These are phyloP conservation scores for Fusarium piperis DNA, from an alignment of 2,329 filamentous ascomycete genomes.

Conservation along the genomic window DNA sequence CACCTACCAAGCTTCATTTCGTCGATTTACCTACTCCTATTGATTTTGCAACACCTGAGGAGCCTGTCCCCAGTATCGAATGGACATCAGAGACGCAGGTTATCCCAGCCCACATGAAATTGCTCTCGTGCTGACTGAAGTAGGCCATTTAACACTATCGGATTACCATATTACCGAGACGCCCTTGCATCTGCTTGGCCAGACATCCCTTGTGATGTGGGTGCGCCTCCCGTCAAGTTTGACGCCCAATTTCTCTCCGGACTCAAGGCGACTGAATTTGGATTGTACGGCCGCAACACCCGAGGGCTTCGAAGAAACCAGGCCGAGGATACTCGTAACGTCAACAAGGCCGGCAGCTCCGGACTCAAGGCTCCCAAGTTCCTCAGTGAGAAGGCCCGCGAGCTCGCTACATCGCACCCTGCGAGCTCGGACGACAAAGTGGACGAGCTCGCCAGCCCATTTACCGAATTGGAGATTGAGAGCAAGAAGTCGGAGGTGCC, in stretches of 20 bases:
- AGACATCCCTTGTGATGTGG: conserved; percentile 84
- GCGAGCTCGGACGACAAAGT: conserved; percentile 54
- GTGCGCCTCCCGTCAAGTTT: conserved; percentile 80
- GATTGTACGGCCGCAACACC: conserved; percentile 81
- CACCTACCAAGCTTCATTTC: conserved; percentile 85
- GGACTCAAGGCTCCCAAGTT: conserved; percentile 84
- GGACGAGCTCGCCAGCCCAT: conserved; percentile 69
- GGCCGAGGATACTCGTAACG: conserved; percentile 76
- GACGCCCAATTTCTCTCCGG: conserved; percentile 75
- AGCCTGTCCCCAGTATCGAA: conserved; percentile 68
- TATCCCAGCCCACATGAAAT: too few relatives aligned
- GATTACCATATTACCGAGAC: conserved; percentile 94
- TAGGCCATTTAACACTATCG: conserved; percentile 83
- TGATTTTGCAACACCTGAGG: conserved; percentile 77
- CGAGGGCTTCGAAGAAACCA: conserved; percentile 82
- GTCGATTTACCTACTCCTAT: conserved; percentile 82
- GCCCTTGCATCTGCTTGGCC: conserved; percentile 90
- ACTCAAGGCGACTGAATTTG: conserved; percentile 78
- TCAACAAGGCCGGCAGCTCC: conserved; percentile 68
- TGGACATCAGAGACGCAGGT: conserved; percentile 77
- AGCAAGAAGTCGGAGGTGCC: conserved; percentile 84
- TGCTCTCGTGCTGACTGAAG: conserved; percentile 3
- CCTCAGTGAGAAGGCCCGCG: conserved; percentile 89
- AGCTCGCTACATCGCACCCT: conserved; percentile 61
- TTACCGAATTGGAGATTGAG: conserved; percentile 76